Evolutionary conservation across 2,329 filamentous ascomycete genomes (phyloP).

Genomic region (Coniochaeta sp.): DNA sequence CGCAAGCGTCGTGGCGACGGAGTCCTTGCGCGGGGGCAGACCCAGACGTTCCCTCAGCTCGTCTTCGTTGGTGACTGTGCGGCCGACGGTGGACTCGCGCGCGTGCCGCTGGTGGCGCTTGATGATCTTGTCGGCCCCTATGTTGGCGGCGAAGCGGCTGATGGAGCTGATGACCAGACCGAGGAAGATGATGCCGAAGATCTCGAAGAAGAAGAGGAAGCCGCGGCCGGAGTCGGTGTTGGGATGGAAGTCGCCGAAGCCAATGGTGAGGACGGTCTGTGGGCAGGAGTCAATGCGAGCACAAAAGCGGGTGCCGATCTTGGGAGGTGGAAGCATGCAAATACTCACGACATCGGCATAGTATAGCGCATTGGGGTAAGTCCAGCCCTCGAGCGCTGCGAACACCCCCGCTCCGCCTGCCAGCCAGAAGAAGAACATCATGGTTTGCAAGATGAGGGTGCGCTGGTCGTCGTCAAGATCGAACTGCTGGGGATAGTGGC

Average conservation of each 20-base stretch:
- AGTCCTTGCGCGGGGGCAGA: conserved; percentile 17
- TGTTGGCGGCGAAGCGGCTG: conserved; percentile 55
- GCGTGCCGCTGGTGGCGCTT: conserved; percentile 49
- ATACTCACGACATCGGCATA: conserved; percentile 59
- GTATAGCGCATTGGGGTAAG: conserved; percentile 70
- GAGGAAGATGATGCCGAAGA: conserved; percentile 76
- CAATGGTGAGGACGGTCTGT: conserved; percentile 53
- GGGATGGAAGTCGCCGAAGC: conserved; percentile 50
- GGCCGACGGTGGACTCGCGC: conserved; percentile 27
- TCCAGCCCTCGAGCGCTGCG: conserved; percentile 63
- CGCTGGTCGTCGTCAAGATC: conserved; percentile 71
- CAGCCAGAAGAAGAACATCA: conserved; percentile 75
- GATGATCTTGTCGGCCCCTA: conserved; percentile 49
- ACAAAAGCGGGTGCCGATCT: neutral
- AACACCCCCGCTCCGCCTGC: conserved; percentile 72
- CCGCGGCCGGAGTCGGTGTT: conserved; percentile 52
- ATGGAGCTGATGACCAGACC: conserved; percentile 80
- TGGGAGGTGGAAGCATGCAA: neutral
- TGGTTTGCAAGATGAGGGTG: conserved; percentile 85
- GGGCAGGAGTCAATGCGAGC: neutral
- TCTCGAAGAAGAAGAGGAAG: conserved; percentile 74
- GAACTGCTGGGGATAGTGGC: conserved; percentile 73
- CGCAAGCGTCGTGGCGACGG: conserved; percentile 6
- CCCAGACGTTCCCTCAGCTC: conserved; percentile 34
- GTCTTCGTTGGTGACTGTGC: conserved; percentile 43